phyloP scores from a whole-genome alignment of 2,329 filamentous ascomycete genomes.

The Chaetoscypha palmicola region DNA sequence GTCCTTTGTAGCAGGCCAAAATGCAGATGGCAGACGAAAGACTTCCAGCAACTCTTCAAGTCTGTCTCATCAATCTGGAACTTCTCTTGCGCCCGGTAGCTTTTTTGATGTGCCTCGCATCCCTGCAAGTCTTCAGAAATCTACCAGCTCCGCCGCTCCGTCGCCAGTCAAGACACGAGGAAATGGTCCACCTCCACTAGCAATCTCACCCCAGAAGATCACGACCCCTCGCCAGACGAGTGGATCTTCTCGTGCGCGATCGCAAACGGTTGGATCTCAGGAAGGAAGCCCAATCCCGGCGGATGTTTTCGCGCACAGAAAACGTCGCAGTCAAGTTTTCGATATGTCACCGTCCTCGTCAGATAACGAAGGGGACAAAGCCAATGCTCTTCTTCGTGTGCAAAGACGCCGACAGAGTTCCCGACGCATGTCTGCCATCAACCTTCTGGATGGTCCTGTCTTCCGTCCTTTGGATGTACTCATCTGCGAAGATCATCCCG shows the following conservation, averaged over 20 bases:
- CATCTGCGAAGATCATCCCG: slow-evolving; percentile 96
- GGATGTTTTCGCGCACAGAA: slow-evolving; percentile 66
- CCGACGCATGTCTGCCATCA: slow-evolving; percentile 87
- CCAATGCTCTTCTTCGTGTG: slow-evolving; percentile 83
- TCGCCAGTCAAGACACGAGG: slow-evolving; percentile 52
- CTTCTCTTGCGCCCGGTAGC: slow-evolving; percentile 61
- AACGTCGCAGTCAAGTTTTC: slow-evolving; percentile 87
- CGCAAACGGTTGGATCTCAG: slow-evolving; percentile 88
- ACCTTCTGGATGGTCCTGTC: slow-evolving; percentile 71
- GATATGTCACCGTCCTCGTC: slow-evolving; percentile 97
- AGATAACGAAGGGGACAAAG: slow-evolving; percentile 90
- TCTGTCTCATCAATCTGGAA: slow-evolving; percentile 69
- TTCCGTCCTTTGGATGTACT: slow-evolving; percentile 90
- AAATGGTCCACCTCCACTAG: slow-evolving; percentile 39
- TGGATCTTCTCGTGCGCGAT: slow-evolving; percentile 66
- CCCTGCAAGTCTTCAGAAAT: slow-evolving; percentile 52
- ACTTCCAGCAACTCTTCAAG: slow-evolving; percentile 84
- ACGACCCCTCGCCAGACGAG: slow-evolving; percentile 54
- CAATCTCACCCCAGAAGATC: slow-evolving; percentile 57
- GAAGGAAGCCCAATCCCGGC: slow-evolving; percentile 72
- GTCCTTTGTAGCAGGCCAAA: slow-evolving; percentile 83
- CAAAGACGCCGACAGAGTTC: slow-evolving; percentile 93
- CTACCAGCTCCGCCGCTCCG: slow-evolving; percentile 44
- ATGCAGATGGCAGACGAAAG: slow-evolving; percentile 73
- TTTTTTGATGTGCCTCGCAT: slow-evolving; percentile 66